Conservation (phyloP, 192 early-diverging fungal genomes). For the Phycomyces nitens region DNA sequence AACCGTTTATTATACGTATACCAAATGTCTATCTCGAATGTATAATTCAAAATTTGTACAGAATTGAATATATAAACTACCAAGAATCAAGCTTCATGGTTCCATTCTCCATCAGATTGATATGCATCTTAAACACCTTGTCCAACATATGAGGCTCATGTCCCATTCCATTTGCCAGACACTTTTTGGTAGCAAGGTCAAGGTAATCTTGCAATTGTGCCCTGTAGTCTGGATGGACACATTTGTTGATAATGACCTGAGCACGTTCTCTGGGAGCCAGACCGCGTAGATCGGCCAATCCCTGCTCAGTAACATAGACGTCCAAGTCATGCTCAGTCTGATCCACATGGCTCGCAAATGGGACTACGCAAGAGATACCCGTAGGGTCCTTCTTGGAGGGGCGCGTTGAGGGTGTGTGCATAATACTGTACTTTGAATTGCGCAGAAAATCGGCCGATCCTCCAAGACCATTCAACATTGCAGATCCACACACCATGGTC, state of each 20-base stretch:
- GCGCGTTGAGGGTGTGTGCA: conserved; percentile 42
- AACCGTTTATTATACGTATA: no score
- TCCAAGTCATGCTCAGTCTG: conserved; percentile 45
- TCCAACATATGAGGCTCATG: conserved; percentile 45
- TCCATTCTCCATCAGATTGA: conserved; percentile 37
- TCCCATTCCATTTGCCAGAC: conserved; percentile 33
- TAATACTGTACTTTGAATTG: conserved; percentile 39
- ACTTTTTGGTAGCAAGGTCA: conserved; percentile 34
- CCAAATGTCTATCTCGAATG: no score
- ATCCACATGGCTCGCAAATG: conserved; percentile 40
- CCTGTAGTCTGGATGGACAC: conserved; percentile 41
- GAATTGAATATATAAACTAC: conserved; percentile 13
- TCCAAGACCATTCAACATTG: conserved; percentile 43
- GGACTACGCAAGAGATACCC: conserved; percentile 40
- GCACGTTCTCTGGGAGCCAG: conserved; percentile 40
- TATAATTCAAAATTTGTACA: no score
- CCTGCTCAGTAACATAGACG: conserved; percentile 42
- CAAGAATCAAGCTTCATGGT: conserved; percentile 41
- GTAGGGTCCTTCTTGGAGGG: conserved; percentile 36
- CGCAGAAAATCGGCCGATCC: conserved; percentile 40
- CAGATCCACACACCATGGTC: conserved; percentile 36
- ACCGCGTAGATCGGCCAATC: conserved; percentile 41
- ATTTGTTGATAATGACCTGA: conserved; percentile 42
- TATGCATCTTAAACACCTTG: conserved; percentile 44
- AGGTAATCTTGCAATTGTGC: conserved; percentile 38